These are phyloP conservation scores for Trichoderma hamatum DNA, from an alignment of 2,329 filamentous ascomycete species.

Conservation along the genomic window DNA sequence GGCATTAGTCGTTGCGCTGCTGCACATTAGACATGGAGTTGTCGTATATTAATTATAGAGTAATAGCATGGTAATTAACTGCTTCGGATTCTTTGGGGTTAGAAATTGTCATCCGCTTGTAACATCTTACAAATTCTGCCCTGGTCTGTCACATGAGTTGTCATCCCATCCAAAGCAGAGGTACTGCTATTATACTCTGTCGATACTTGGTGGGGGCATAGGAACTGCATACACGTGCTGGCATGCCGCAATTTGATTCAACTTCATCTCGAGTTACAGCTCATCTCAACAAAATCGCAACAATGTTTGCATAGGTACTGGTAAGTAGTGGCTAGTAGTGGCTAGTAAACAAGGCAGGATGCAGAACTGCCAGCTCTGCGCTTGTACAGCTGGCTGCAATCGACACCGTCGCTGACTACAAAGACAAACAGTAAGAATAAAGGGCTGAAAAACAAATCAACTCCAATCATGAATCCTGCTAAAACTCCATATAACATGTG, in stretches of 20 bases:
- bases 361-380: not conserved
- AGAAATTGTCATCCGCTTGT: not conserved
- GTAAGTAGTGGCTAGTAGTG: no score
- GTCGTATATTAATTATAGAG: no score
- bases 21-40: not conserved
- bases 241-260: not conserved
- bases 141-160: no score
- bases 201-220: not conserved
- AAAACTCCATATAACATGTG: conserved; percentile 28
- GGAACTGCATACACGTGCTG: not conserved
- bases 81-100: not conserved
- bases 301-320: no score
- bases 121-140: not conserved
- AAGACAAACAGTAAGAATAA: not conserved
- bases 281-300: not conserved
- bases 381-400: not conserved
- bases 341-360: not conserved
- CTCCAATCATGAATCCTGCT: conserved; percentile 25
- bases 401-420: not conserved
- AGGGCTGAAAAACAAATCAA: conserved; percentile 10
- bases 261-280: not conserved
- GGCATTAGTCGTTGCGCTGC: no score
- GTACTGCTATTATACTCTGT: no score
- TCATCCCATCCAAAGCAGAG: no score
- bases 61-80: not conserved